A percentile compares a stretch with the other conserved stretches of the same genome.
phyloP scores from a whole-genome alignment of 805 yeast genomes.

The Lipomyces oligophaga region DNA sequence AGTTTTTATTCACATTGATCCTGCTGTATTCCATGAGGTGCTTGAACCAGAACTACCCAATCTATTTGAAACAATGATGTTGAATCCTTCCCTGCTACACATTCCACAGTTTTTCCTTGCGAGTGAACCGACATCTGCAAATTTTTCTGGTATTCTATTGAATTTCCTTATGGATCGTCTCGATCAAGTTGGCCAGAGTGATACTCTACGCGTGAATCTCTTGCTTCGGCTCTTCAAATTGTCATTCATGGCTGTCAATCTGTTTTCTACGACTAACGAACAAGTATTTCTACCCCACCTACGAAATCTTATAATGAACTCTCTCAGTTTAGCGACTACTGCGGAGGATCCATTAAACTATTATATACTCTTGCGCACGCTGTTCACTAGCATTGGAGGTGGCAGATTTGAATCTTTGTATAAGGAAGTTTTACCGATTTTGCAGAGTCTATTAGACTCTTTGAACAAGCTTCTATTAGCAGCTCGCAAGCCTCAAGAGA shows the following conservation, averaged over 20 bases:
- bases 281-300: slow-evolving; percentile 83
- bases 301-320: slow-evolving; percentile 73
- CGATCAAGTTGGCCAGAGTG: slow-evolving; percentile 74
- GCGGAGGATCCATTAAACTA: slow-evolving; percentile 90
- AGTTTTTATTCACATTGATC: slow-evolving; percentile 88
- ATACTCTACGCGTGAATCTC: slow-evolving; percentile 71
- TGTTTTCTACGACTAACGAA: slow-evolving; percentile 83
- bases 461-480: slow-evolving; percentile 77
- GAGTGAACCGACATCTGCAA: slow-evolving; percentile 89
- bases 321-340: slow-evolving; percentile 71
- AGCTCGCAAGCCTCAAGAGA: slow-evolving; percentile 82
- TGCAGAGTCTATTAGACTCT: slow-evolving; percentile 82
- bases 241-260: slow-evolving; percentile 91
- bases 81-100: slow-evolving; percentile 80
- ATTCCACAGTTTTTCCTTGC: slow-evolving; percentile 92
- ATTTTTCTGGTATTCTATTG: slow-evolving; percentile 79
- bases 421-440: slow-evolving; percentile 85
- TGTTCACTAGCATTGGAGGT: slow-evolving; percentile 93
- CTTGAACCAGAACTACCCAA: slow-evolving; percentile 74
- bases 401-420: slow-evolving; percentile 92
- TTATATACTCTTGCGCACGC: slow-evolving; percentile 78
- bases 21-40: slow-evolving; percentile 92
- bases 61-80: slow-evolving; percentile 71
- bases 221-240: slow-evolving; percentile 82
- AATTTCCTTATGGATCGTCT: slow-evolving; percentile 70